A percentile compares a stretch with the other conserved stretches of the same genome.
phyloP scores from a whole-genome alignment of 495 filamentous ascomycete species.

The Cryomyces minteri region DNA sequence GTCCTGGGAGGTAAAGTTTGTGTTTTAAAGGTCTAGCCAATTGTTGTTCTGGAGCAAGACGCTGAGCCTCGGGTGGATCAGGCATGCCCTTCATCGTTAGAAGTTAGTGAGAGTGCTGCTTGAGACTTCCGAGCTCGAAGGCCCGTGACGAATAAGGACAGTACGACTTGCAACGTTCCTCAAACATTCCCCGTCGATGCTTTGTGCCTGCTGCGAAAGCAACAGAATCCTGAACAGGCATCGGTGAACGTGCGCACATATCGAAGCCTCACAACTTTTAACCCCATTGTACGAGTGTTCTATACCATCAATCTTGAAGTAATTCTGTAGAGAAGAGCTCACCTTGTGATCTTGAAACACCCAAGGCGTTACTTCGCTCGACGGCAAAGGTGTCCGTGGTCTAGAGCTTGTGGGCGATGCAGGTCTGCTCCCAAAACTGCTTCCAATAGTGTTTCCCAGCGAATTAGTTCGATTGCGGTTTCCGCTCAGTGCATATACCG shows the following conservation, averaged over 20 bases:
- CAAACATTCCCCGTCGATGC: too few relatives aligned
- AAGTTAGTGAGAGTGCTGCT: neutral
- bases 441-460: conserved; percentile 34
- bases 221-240: too few relatives aligned
- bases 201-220: too few relatives aligned
- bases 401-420: conserved; percentile 40
- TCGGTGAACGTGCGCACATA: too few relatives aligned
- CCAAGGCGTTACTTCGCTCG: conserved; percentile 90
- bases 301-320: too few relatives aligned
- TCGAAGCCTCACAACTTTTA: too few relatives aligned
- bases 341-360: conserved; percentile 79
- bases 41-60: conserved; percentile 7
- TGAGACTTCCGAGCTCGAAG: too few relatives aligned
- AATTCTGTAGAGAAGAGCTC: conserved; percentile 8
- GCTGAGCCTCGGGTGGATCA: conserved; percentile 3
- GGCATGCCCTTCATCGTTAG: neutral
- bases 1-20: conserved; percentile 50
- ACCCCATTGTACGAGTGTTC: too few relatives aligned
- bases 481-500: conserved; percentile 29
- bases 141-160: too few relatives aligned
- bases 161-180: too few relatives aligned
- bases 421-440: conserved; percentile 30
- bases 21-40: conserved; percentile 16
- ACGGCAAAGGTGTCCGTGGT: conserved; percentile 59
- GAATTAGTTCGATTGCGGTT: conserved; percentile 62